Evolutionary conservation across 2,329 filamentous ascomycete genomes (phyloP), one percentile per base, ranked within the genome.

Genomic region (Cryphonectria radicalis): DNA sequence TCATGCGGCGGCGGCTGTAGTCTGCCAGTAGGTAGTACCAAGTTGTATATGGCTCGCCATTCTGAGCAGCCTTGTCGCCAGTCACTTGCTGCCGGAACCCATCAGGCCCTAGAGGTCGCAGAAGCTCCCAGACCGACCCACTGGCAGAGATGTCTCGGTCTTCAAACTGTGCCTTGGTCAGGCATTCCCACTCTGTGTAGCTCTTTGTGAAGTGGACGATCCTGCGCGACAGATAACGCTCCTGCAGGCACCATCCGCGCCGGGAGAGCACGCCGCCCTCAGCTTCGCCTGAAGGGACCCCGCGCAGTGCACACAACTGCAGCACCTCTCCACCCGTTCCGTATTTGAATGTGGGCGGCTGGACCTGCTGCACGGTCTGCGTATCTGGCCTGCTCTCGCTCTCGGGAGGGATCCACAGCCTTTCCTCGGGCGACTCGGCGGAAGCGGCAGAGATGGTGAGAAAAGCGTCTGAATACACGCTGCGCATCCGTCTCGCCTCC

Each of bases 131-230:
- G 40, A 28, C 5, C n/a, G 62, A n/a, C 25, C 42, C 28, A 28
- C 19, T 46, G 5, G 3, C 1, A 35, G 43, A 50, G 17, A 53
- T 17, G 25, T 53, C 42, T 53, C 63, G n/a, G 8, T 65, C 8
- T 28, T 65, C 63, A 6, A 13, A 35, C 43, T 65, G 63, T 19
- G 28, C 22, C 17, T 40, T 65, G 25, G 63, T 65, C 63, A 50
- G 22, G 63, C 63, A 65, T 28, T 65, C 42, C 62, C 63, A 65
- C 19, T 65, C 25, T 14, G 63, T 65, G 14, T 53, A 14, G 63
- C 25, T 37, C 14, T 53, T 37, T 19, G 28, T 46, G 25, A 46
- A 32, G 40, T 65, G 63, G 14, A 65, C 17, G 28, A 53, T 65
- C 11, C 63, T 46, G 17, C 43, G 63, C 28, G 63, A 65, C 17